These are phyloP conservation scores for Ceratobasidium sp. DNA, from an alignment of 1,284 basidiomycete species.

Conservation along the genomic window DNA sequence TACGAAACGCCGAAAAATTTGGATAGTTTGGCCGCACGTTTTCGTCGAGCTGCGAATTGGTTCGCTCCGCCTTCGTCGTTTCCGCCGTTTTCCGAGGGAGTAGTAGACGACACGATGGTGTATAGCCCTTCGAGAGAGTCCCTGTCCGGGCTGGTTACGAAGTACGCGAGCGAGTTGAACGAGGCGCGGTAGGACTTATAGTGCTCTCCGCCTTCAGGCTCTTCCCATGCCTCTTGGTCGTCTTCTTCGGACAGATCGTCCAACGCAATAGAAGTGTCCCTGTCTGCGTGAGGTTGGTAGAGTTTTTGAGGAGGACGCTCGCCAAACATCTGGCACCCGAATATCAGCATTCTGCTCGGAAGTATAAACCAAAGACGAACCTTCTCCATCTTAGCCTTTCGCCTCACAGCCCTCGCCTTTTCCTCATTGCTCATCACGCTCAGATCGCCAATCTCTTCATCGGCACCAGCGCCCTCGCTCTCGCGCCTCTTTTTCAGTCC, in stretches of 20 bases:
- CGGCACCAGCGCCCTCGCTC: constrained; percentile 41
- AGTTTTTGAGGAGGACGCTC: constrained; percentile 76
- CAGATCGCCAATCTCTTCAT: constrained; percentile 43
- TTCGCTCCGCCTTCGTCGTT: constrained; percentile 35
- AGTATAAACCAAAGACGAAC: constrained; percentile 52
- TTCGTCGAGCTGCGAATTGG: constrained; percentile 69
- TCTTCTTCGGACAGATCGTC: constrained; percentile 40
- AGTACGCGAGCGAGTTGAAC: constrained; percentile 74
- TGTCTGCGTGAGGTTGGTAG: constrained; percentile 65
- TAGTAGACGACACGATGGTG: constrained; percentile 61
- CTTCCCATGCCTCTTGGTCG: constrained; percentile 14
- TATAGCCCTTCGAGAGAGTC: constrained; percentile 75
- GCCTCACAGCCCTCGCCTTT: constrained; percentile 65
- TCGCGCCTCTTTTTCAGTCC: constrained; percentile 17
- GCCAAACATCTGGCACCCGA: constrained; percentile 70
- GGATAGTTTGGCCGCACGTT: constrained; percentile 77
- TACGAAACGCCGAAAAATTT: constrained; percentile 86
- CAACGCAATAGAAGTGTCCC: constrained; percentile 52
- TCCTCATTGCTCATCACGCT: constrained; percentile 55
- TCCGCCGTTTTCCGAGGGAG: constrained; percentile 44
- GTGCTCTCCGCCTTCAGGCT: constrained; percentile 35
- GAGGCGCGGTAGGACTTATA: constrained; percentile 80
- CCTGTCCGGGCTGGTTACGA: constrained; percentile 76
- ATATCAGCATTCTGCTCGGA: constrained; percentile 37
- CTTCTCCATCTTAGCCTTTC: constrained; percentile 85